Evolutionary conservation across 2,329 filamentous ascomycete genomes (phyloP).

Genomic region (Aphanoascus verrucosus): DNA sequence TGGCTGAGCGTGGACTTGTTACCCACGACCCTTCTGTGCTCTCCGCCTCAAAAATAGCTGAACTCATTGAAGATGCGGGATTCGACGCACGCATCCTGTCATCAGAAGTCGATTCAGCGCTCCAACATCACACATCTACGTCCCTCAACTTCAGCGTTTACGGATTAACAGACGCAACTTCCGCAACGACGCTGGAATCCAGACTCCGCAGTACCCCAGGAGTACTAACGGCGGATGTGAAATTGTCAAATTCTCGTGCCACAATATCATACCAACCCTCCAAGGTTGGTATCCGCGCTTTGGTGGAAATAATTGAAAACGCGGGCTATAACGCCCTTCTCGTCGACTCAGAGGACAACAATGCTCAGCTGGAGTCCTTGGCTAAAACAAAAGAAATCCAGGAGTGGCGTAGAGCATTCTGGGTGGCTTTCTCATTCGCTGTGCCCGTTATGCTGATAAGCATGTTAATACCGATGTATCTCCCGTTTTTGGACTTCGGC

Average conservation of each 20-base stretch:
- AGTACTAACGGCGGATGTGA: slow-evolving; percentile 62
- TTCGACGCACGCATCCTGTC: slow-evolving; percentile 80
- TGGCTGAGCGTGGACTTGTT: slow-evolving; percentile 84
- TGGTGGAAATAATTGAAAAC: slow-evolving; percentile 75
- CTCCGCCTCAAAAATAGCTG: slow-evolving; percentile 60
- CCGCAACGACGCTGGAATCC: slow-evolving; percentile 62
- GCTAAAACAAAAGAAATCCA: slow-evolving; percentile 94
- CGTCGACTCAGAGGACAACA: slow-evolving; percentile 87
- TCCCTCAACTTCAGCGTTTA: slow-evolving; percentile 74
- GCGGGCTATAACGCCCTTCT: slow-evolving; percentile 79
- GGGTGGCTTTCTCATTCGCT: slow-evolving; percentile 66
- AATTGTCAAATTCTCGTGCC: slow-evolving; percentile 61
- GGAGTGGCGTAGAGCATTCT: slow-evolving; percentile 78
- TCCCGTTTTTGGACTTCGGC: slow-evolving; percentile 68
- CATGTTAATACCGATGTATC: slow-evolving; percentile 86
- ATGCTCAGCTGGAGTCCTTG: slow-evolving; percentile 88
- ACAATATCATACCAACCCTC: slow-evolving; percentile 62
- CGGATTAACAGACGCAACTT: slow-evolving; percentile 60
- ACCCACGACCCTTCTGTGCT: slow-evolving; percentile 67
- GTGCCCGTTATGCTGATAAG: slow-evolving; percentile 82
- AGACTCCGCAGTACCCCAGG: slow-evolving; percentile 56
- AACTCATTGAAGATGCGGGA: slow-evolving; percentile 78
- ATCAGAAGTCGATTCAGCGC: slow-evolving; percentile 51
- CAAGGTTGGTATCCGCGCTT: slow-evolving; percentile 63
- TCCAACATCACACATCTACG: slow-evolving; percentile 46